phyloP scores from a whole-genome alignment of 768 basidiomycete species.

The Phaffia tasmanica region DNA sequence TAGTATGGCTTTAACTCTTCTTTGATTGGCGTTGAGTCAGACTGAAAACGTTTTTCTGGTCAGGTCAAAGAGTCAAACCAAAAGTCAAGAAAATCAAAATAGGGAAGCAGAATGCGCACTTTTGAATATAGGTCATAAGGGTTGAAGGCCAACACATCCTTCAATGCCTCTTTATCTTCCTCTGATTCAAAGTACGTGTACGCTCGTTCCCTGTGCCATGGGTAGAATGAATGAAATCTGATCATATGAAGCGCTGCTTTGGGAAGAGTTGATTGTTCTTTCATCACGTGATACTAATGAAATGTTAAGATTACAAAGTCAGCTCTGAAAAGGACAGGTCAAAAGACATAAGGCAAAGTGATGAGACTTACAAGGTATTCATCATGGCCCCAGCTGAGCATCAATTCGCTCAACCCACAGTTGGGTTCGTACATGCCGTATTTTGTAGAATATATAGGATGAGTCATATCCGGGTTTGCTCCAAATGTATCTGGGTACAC shows the following conservation, averaged over 20 bases:
- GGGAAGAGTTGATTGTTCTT: conserved; percentile 69
- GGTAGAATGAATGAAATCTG: conserved; percentile 89
- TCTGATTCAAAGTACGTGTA: conserved; percentile 69
- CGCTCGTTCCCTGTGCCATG: conserved; percentile 73
- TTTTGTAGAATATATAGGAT: conserved; percentile 57
- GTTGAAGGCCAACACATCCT: conserved; percentile 54
- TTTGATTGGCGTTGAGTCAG: background rate
- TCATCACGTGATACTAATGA: conserved; percentile 76
- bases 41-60: conserved; percentile 44
- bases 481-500: conserved; percentile 69
- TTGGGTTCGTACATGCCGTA: conserved; percentile 65
- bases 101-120: conserved; percentile 30
- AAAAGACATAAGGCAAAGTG: conserved; percentile 25
- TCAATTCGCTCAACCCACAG: conserved; percentile 70
- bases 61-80: conserved; percentile 26
- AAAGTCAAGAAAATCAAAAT: background rate
- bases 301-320: background rate
- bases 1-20: conserved; percentile 70
- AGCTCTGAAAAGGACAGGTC: conserved; percentile 24
- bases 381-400: conserved; percentile 77
- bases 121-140: conserved; percentile 93
- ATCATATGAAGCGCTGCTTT: conserved; percentile 80
- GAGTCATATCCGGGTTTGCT: conserved; percentile 57
- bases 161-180: conserved; percentile 40
- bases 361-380: conserved; percentile 39